Evolutionary conservation across 192 early-diverging fungal species (phyloP).

Genomic region (Paraglomus brasilianum): DNA sequence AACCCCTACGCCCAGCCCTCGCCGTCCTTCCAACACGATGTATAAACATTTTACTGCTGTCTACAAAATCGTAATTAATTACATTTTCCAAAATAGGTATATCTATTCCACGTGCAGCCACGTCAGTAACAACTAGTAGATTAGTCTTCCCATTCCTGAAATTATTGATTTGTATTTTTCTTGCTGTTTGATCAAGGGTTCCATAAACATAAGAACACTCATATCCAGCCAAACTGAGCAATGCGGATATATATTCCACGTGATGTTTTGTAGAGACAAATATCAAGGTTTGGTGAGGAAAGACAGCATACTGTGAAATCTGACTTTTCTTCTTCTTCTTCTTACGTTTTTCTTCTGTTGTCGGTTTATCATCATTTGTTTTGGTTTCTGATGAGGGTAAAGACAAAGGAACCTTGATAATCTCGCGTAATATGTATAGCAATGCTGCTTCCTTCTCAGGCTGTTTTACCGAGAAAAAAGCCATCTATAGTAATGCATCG

Average conservation of each 20-base stretch:
- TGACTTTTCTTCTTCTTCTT: constrained; percentile 32
- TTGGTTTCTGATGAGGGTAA: constrained; percentile 43
- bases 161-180: constrained; percentile 80
- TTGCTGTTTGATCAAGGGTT: constrained; percentile 87
- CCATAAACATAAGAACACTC: constrained; percentile 90
- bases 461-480: constrained; percentile 84
- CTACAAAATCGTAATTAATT: constrained; percentile 95
- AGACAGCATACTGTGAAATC: constrained; percentile 20
- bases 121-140: constrained; percentile 91
- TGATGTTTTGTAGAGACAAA: constrained; percentile 98
- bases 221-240: constrained; percentile 72
- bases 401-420: constrained; percentile 63
- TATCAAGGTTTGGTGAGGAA: constrained; percentile 79
- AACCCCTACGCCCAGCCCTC: constrained; percentile 90
- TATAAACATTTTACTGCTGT: constrained; percentile 90
- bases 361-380: constrained; percentile 34
- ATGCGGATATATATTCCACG: constrained; percentile 87
- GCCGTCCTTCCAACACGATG: constrained; percentile 97
- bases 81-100: constrained; percentile 97
- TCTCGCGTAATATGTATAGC: constrained; percentile 74
- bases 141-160: constrained; percentile 81
- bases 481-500: constrained; percentile 51
- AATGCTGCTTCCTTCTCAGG: constrained; percentile 90
- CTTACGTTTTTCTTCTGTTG: constrained; percentile 45
- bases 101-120: constrained; percentile 99